phyloP scores from a whole-genome alignment of 1,284 basidiomycete species.

The Naganishia sp. region DNA sequence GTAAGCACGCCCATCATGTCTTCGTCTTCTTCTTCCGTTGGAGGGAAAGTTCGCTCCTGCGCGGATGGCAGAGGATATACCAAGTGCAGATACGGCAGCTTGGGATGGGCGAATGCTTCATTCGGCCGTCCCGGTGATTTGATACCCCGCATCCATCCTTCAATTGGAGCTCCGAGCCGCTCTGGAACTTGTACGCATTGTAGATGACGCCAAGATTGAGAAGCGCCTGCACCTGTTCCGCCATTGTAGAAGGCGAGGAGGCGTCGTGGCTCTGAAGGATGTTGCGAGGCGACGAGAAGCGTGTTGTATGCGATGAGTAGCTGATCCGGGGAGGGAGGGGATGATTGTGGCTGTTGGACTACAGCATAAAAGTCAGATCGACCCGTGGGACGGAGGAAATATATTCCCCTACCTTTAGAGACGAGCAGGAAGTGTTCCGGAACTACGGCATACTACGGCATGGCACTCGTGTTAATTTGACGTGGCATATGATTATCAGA shows the following conservation, averaged over 20 bases:
- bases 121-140: slow-evolving; percentile 55
- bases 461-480: not conserved
- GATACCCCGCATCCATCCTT: slow-evolving; percentile 61
- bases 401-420: slow-evolving; percentile 64
- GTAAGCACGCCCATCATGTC: slow-evolving; percentile 62
- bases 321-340: slow-evolving; percentile 74
- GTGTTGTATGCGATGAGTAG: slow-evolving; percentile 71
- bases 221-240: slow-evolving; percentile 77
- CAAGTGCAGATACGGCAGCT: slow-evolving; percentile 76
- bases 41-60: slow-evolving; percentile 55
- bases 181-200: slow-evolving; percentile 71
- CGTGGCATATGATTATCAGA: not conserved
- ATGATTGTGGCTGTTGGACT: slow-evolving; percentile 61
- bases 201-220: slow-evolving; percentile 82
- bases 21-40: slow-evolving; percentile 50
- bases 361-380: slow-evolving; percentile 32
- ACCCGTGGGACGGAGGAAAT: not conserved
- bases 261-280: slow-evolving; percentile 57
- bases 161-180: slow-evolving; percentile 70
- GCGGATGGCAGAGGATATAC: slow-evolving; percentile 59
- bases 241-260: slow-evolving; percentile 86
- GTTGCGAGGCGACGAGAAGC: slow-evolving; percentile 64
- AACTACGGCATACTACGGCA: slow-evolving; percentile 66
- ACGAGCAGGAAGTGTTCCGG: slow-evolving; percentile 77
- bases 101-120: slow-evolving; percentile 67